Percentiles rank a stretch among this genome's conserved stretches.
Evolutionary conservation across 176 grass and related monocot genomes (phyloP).

Genomic region (Carex scoparia): DNA sequence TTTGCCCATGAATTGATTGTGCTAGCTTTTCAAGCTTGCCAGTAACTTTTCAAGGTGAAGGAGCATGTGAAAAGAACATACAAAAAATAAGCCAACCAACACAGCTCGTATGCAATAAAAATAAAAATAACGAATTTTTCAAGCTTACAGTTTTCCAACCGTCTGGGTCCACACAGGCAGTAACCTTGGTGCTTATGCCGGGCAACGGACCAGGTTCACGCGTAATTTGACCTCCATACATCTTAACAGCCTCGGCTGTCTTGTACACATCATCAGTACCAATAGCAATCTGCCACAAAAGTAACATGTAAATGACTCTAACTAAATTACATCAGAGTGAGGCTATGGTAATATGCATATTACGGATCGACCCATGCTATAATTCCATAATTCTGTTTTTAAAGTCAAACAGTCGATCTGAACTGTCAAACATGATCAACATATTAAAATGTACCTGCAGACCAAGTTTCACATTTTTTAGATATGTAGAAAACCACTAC

Average conservation of each 20-base stretch:
- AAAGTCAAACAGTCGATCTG: too few species aligned
- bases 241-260: conserved; percentile 67
- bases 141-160: conserved; percentile 91
- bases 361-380: too few species aligned
- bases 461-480: too few species aligned
- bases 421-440: too few species aligned
- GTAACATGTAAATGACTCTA: conserved; percentile 2
- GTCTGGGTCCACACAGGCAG: conserved; percentile 85
- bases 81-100: not conserved
- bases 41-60: conserved; percentile 15
- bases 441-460: too few species aligned
- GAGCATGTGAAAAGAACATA: not conserved
- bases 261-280: conserved; percentile 99
- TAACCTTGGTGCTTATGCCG: conserved; percentile 88
- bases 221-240: conserved; percentile 64
- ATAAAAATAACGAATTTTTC: conserved; percentile 2
- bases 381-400: too few species aligned
- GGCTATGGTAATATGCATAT: too few species aligned
- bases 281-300: conserved; percentile 67
- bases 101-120: not conserved
- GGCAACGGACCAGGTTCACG: conserved; percentile 96
- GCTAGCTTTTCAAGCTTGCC: not conserved
- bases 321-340: not conserved
- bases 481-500: too few species aligned
- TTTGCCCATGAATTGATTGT: not conserved